Base-by-base conservation (phyloP, 129 eudicot genomes). In the Escallonia rubra region DNA sequence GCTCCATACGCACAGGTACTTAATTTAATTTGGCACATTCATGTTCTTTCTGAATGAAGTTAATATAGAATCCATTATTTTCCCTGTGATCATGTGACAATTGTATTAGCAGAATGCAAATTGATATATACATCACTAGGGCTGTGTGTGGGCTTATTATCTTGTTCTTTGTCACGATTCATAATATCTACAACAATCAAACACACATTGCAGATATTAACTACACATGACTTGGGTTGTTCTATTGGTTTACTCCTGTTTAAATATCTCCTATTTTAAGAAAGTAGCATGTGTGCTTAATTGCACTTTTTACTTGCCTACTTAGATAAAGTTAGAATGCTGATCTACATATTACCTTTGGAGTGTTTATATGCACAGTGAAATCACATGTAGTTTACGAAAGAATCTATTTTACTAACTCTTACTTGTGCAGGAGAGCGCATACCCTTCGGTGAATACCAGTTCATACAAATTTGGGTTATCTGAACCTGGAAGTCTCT, bases 401-500 rank as follows among this genome's bases (percentile, higher is more conserved):
- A 34, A 41, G 40, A 49, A 44, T 51, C 10, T 12, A 55, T 64
- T 45, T 73, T 41, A 10, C 34, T 53, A 39, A 51, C 61, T 66
- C 59, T 68, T 46, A 51, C 57, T 59, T 66, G 51, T 81, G 78
- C 87, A 93, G 98, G 98, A 88, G 76, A 79, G 74, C 75, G 64
- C 64, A 23, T 81, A 89, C 61, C 82, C 91, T 23, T 77, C 89
- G 57, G 66, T 80, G 51, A 86, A 79, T 74, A 64, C 88, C 47
- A 85, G 78, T 74, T 63, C 80, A 39, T 93, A 89, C 80, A 93
- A 93, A 70, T 89, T 76, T 59, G 90, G 88, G 9, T 79, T 78
- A 62, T 80, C 84, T 44, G 98, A 86, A 66, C 88, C 90, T 57
- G 96, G 83, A 65, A 74, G 74, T 76, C 74, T 73, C 62, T 90